Evolutionary conservation across 2,329 filamentous ascomycete species (phyloP), one percentile per base, ranked within the genome.

Genomic region (Fusarium sp.): DNA sequence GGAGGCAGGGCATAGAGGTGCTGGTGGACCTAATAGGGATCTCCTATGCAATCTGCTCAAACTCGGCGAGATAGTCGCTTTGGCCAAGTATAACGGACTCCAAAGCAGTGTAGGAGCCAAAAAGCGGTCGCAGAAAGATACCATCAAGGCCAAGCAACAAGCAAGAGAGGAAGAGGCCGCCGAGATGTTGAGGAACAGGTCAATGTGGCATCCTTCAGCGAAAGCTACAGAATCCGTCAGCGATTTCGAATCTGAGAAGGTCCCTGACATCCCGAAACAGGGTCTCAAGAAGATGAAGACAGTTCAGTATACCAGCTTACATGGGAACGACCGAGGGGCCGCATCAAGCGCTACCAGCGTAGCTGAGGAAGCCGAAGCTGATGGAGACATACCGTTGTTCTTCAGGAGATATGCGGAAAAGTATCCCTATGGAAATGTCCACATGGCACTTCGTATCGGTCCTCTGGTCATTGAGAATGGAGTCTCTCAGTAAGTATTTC

Each of bases 391-490:
- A 10, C 75, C 76, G 0, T 29, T 67, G 2, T 76, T 72, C 36
- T 68, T 76, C 7, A 68, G 70, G 26, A 64, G 61, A 8, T 68
- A 71, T 31, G 64, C 70, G 1, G 68, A 75, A 24, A 70, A 72
- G 39, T 71, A 77, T 58, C 77, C 76, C 0, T 78, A 73, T 50
- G 74, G 73, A 2, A 76, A 78, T 48, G 74, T 78, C 3, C 77
- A 78, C 39, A 78, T 79, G 76, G 75, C 73, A 9, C 66, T 80
- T 7, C 71, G 76, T 1, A 51, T 80, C 28, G 78, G 78, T 0
- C 76, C 77, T 5, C 35, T 80, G 24, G 54, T 79, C 4, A 74
- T 80, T 34, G 76, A 79, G 63, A 79, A 78, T 57, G 77, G 76
- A 7, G 73, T 76, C 6, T 61, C 66, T 19, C 68, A 75, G 77